Evolutionary conservation across 768 basidiomycete species (phyloP).

Genomic region (Neoboletus subvelutipes): DNA sequence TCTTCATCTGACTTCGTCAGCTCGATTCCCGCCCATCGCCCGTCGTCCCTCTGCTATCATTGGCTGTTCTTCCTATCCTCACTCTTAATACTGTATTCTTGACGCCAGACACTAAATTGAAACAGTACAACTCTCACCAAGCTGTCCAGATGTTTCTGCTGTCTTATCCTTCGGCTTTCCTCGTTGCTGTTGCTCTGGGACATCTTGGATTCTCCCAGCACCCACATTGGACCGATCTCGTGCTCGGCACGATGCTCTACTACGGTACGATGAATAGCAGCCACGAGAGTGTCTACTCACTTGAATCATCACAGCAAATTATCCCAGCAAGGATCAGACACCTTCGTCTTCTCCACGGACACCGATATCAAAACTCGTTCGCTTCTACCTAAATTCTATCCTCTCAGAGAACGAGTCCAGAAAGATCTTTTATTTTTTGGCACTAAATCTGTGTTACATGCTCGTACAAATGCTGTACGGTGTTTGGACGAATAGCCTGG

Average conservation of each 20-base stretch:
- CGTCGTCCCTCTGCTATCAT: conserved; percentile 53
- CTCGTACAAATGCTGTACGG: conserved; percentile 96
- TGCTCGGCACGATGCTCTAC: conserved; percentile 58
- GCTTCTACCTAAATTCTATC: conserved; percentile 85
- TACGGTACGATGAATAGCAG: conserved; percentile 47
- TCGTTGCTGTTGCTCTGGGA: conserved; percentile 55
- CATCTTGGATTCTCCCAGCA: conserved; percentile 61
- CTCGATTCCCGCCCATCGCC: conserved; percentile 52
- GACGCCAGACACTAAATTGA: conserved; percentile 49
- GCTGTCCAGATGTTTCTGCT: conserved; percentile 55
- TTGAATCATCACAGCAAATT: conserved; percentile 43
- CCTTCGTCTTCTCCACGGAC: conserved; percentile 47
- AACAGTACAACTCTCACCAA: conserved; percentile 47
- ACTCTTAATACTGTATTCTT: conserved; percentile 63
- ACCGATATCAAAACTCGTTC: conserved; percentile 52
- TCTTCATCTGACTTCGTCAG: conserved; percentile 31
- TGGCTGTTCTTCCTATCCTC: conserved; percentile 60
- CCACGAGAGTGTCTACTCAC: conserved; percentile 8
- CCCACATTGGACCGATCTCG: conserved; percentile 57
- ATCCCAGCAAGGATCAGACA: conserved; percentile 45
- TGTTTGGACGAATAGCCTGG: conserved; percentile 95
- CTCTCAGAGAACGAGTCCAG: conserved; percentile 89
- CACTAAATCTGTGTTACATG: conserved; percentile 96
- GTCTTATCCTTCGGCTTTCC: conserved; percentile 54
- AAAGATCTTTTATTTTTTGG: conserved; percentile 95